phyloP scores from a whole-genome alignment of 2,329 filamentous ascomycete genomes.

The Fusarium cicatricum region DNA sequence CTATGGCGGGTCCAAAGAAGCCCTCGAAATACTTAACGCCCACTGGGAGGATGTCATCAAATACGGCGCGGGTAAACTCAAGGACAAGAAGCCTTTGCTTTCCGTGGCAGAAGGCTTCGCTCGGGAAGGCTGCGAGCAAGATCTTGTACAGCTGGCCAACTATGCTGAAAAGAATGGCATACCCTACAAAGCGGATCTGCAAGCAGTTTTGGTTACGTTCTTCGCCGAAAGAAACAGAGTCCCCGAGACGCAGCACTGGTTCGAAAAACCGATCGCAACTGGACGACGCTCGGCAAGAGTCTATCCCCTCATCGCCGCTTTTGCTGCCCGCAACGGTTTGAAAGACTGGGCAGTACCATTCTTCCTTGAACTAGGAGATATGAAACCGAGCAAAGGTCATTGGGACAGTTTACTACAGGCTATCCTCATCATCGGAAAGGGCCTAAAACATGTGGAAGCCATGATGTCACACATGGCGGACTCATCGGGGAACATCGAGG shows the following conservation, averaged over 20 bases:
- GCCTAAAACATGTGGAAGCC: constrained; percentile 56
- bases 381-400: constrained; percentile 58
- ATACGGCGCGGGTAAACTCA: constrained; percentile 24
- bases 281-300: constrained; percentile 31
- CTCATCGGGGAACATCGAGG: constrained; percentile 58
- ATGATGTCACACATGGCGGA: constrained; percentile 79
- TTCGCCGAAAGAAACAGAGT: constrained; percentile 67
- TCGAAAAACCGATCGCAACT: constrained; percentile 60
- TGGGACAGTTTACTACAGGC: constrained; percentile 82
- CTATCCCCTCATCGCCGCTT: constrained; percentile 49
- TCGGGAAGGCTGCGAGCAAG: constrained; percentile 63
- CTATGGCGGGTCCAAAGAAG: constrained; percentile 64
- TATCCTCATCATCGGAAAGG: constrained; percentile 72
- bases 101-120: constrained; percentile 64
- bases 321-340: constrained; percentile 67
- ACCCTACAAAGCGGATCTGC: constrained; percentile 55
- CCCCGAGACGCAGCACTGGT: constrained; percentile 73
- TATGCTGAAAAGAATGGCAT: constrained; percentile 59
- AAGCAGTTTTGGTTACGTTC: constrained; percentile 66
- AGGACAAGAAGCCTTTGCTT: constrained; percentile 39
- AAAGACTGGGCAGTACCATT: constrained; percentile 68
- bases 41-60: constrained; percentile 42
- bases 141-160: constrained; percentile 64
- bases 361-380: constrained; percentile 61
- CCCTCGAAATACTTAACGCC: constrained; percentile 52